These are phyloP conservation scores for Talaromyces sp. DNA, from an alignment of 2,329 filamentous ascomycete species.

Conservation along the genomic window DNA sequence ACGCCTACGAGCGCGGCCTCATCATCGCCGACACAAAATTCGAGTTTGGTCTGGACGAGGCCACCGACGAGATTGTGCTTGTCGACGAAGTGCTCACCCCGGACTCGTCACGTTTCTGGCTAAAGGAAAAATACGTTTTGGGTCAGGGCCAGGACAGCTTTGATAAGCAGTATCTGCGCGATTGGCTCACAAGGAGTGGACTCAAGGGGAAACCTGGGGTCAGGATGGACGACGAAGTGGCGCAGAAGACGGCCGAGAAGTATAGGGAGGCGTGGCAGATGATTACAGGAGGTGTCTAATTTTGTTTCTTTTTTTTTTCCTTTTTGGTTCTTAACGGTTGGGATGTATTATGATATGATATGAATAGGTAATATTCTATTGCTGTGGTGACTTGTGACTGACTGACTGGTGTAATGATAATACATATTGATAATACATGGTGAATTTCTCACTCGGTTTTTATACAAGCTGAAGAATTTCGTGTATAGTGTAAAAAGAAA, in stretches of 20 bases:
- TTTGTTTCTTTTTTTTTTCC: not conserved
- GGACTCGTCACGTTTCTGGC: conserved; percentile 84
- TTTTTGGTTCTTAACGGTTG: not conserved
- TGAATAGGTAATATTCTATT: not conserved
- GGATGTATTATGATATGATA: not conserved
- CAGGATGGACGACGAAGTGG: conserved; percentile 67
- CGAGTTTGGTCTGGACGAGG: conserved; percentile 67
- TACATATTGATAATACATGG: not conserved
- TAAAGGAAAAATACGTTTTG: conserved; percentile 64
- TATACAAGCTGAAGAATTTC: not conserved
- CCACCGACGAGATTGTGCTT: conserved; percentile 64
- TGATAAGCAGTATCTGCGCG: conserved; percentile 79
- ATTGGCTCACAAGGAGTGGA: conserved; percentile 72
- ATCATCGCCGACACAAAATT: conserved; percentile 77
- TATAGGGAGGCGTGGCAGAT: conserved; percentile 73
- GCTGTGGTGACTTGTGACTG: not conserved
- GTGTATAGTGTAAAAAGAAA: not conserved
- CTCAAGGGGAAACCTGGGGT: conserved; percentile 73
- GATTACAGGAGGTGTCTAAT: conserved; percentile 52
- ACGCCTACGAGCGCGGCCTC: conserved; percentile 56
- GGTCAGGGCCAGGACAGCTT: conserved; percentile 77
- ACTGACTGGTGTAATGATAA: not conserved
- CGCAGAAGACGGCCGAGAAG: conserved; percentile 62
- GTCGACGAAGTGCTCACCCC: conserved; percentile 85
- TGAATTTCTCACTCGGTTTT: not conserved